phyloP scores from a whole-genome alignment of 2,329 filamentous ascomycete genomes.

The Phyllosticta ampelicida region DNA sequence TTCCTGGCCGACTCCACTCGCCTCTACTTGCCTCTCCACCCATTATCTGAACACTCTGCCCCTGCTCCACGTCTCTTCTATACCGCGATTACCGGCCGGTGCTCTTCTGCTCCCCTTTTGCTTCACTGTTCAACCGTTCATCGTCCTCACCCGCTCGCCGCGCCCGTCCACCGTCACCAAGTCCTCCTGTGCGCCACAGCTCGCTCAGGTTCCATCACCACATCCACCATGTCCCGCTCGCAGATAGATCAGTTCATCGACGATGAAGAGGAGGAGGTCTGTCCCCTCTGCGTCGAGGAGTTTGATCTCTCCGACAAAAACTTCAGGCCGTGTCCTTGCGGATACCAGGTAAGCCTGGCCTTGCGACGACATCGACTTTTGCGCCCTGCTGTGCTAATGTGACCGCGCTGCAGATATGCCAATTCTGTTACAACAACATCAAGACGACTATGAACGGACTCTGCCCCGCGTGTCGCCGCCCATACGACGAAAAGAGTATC shows the following conservation, averaged over 20 bases:
- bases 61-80: slow-evolving; percentile 5
- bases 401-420: slow-evolving; percentile 62
- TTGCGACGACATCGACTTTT: slow-evolving; percentile 5
- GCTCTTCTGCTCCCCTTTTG: slow-evolving; percentile 6
- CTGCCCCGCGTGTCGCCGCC: slow-evolving; percentile 91
- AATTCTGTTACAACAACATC: slow-evolving; percentile 99
- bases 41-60: slow-evolving; percentile 3
- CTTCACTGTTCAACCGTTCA: neutral
- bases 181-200: neutral
- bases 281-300: slow-evolving; percentile 96
- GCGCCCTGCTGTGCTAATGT: slow-evolving; percentile 1
- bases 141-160: neutral
- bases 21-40: slow-evolving; percentile 8
- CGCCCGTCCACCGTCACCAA: neutral
- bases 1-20: slow-evolving; percentile 5
- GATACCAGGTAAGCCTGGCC: slow-evolving; percentile 70
- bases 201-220: slow-evolving; percentile 5
- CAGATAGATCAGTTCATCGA: slow-evolving; percentile 44
- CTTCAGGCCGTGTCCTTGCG: slow-evolving; percentile 93
- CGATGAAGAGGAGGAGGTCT: slow-evolving; percentile 46
- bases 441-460: slow-evolving; percentile 96
- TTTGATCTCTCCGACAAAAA: slow-evolving; percentile 96
- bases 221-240: slow-evolving; percentile 35
- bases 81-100: slow-evolving; percentile 6
- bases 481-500: slow-evolving; percentile 95